Evolutionary conservation across 2,329 filamentous ascomycete species (phyloP).

Genomic region (Claviceps africana): DNA sequence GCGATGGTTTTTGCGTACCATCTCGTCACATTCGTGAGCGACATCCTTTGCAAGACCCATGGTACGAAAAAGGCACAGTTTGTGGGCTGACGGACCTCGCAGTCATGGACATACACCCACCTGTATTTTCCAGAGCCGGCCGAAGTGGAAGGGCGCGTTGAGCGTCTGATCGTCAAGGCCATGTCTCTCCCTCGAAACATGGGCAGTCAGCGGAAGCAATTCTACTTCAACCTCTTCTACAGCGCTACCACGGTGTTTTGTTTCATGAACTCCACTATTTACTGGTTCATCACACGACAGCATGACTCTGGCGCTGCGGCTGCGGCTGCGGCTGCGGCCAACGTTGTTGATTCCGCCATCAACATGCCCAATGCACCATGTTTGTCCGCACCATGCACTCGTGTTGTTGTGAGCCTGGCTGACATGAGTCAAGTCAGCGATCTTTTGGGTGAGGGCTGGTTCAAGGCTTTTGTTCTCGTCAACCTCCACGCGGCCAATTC

Average conservation of each 20-base stretch:
- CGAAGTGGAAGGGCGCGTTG: conserved; percentile 21
- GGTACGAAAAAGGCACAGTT: not conserved
- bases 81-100: not conserved
- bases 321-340: not conserved
- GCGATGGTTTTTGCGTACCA: conserved; percentile 31
- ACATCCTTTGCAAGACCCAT: not conserved
- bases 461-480: conserved; percentile 31
- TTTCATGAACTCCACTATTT: conserved; percentile 36
- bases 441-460: conserved; percentile 33
- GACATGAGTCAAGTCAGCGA: conserved; percentile 26
- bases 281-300: conserved; percentile 30
- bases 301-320: conserved; percentile 11
- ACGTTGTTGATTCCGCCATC: not conserved
- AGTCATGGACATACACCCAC: conserved; percentile 40
- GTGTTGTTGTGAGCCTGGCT: conserved; percentile 4
- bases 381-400: conserved; percentile 5
- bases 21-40: conserved; percentile 29
- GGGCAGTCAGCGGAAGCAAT: conserved; percentile 26
- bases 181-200: conserved; percentile 33
- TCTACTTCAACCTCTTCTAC: conserved; percentile 38
- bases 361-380: conserved; percentile 11
- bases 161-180: conserved; percentile 22
- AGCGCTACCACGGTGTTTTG: conserved; percentile 29
- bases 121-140: conserved; percentile 31
- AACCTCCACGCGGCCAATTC: conserved; percentile 32